Evolutionary conservation across 805 yeast genomes (phyloP), one percentile per base, ranked within the genome.

Genomic region (Candida pseudofarinosa): DNA sequence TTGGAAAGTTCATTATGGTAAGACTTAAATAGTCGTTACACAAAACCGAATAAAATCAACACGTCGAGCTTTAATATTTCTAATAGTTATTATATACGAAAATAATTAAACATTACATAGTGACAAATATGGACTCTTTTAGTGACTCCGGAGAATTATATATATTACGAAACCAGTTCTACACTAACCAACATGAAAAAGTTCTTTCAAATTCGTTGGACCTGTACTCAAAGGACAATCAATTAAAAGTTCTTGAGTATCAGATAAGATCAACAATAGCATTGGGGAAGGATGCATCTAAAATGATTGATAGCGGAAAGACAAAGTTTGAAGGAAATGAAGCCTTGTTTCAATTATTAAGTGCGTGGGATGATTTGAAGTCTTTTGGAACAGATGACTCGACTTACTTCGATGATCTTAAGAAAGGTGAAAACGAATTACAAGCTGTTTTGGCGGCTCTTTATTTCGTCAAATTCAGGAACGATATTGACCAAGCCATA

Each of bases 131-230:
- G 75, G 69, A 65, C 45, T 58, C 58, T 31, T 65, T 65, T 42
- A 55, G 67, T 36, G 74, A 68, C 48, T 65, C 73, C 4, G 71
- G 73, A 58, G 84, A 80, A 52, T 67, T 77, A 31, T 81, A 72
- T 59, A 71, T 70, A 14, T 59, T 81, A 19, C 73, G 79, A 50
- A 82, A 79, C 53, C 77, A 76, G 45, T 82, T 79, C 63, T 81
- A 75, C 59, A 76, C 84, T 10, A 80, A 81, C 39, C 81, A 79
- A 52, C 77, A 71, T 55, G 54, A 63, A 10, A 67, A 72, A 51
- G 78, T 76, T 2, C 52, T 65, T 37, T 56, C 65, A 4, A 68
- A 72, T 40, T 35, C 58, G 31, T 43, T 67, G 28, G 69, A 63
- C 4, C 74, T 65, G 39, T 72, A 69, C 48, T 59, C 71, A 16